phyloP scores from a whole-genome alignment of 1,139 yeast genomes.

The Debaryomyces singareniensis region DNA sequence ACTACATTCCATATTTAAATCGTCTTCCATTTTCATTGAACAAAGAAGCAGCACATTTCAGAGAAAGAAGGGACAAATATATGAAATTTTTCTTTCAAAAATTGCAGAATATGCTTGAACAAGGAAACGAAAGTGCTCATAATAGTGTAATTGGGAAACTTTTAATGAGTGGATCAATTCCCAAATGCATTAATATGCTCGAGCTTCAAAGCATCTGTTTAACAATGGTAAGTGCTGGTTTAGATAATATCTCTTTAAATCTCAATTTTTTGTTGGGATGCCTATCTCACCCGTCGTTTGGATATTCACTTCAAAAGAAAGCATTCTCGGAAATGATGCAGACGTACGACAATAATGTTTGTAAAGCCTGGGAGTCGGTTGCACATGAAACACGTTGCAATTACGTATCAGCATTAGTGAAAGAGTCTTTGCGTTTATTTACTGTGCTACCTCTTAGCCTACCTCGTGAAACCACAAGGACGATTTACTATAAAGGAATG shows the following conservation, averaged over 20 bases:
- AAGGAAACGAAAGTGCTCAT: slow-evolving; percentile 10
- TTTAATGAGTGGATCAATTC: slow-evolving; percentile 15
- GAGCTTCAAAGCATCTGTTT: slow-evolving; percentile 62
- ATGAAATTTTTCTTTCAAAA: slow-evolving; percentile 35
- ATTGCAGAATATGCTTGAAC: slow-evolving; percentile 10
- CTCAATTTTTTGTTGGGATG: slow-evolving; percentile 59
- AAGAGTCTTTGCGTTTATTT: slow-evolving; percentile 57
- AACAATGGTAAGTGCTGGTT: slow-evolving; percentile 75
- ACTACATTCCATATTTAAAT: slow-evolving; percentile 53
- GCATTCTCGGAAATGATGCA: slow-evolving; percentile 31
- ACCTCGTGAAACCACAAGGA: slow-evolving; percentile 54
- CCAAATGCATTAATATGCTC: slow-evolving; percentile 15
- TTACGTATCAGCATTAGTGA: slow-evolving; percentile 50
- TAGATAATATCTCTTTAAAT: slow-evolving; percentile 66
- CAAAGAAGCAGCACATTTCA: slow-evolving; percentile 26
- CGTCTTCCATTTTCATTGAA: slow-evolving; percentile 19
- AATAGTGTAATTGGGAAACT: slow-evolving; percentile 42
- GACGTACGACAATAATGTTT: slow-evolving; percentile 20
- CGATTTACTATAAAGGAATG: slow-evolving; percentile 30
- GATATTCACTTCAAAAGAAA: slow-evolving; percentile 36
- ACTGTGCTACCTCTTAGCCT: slow-evolving; percentile 64
- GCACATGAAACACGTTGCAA: slow-evolving; percentile 30
- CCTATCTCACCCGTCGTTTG: slow-evolving; percentile 42
- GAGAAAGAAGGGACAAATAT: slow-evolving; percentile 48
- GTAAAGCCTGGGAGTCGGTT: slow-evolving; percentile 43